Conservation (phyloP, 2,329 filamentous ascomycete genomes). For the Epichloe elymi region DNA sequence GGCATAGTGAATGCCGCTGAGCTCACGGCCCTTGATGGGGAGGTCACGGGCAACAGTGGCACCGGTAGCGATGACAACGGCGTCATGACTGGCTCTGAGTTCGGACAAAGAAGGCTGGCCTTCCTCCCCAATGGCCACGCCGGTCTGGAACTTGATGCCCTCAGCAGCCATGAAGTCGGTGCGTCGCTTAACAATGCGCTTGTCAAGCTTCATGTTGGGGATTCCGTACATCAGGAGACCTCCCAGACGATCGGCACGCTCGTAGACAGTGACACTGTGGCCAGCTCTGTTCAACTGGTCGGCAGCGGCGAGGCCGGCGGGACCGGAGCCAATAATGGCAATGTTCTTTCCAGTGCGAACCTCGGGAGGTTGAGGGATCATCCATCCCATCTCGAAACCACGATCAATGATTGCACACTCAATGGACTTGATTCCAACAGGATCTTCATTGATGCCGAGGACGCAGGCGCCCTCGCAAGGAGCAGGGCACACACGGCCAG, state of each 20-base stretch:
- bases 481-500: constrained; percentile 89
- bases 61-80: constrained; percentile 83
- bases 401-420: constrained; percentile 97
- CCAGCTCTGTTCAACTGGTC: constrained; percentile 92
- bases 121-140: constrained; percentile 65
- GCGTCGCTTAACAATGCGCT: constrained; percentile 89
- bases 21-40: constrained; percentile 75
- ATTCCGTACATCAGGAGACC: constrained; percentile 97
- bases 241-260: constrained; percentile 80
- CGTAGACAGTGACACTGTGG: constrained; percentile 79
- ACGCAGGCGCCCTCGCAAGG: constrained; percentile 95
- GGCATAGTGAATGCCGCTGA: constrained; percentile 85
- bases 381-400: constrained; percentile 97
- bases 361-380: constrained; percentile 69
- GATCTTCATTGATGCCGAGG: constrained; percentile 90
- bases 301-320: constrained; percentile 76
- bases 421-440: constrained; percentile 95
- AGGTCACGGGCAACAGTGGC: constrained; percentile 88
- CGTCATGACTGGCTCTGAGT: constrained; percentile 62
- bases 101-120: constrained; percentile 49
- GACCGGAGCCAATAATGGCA: constrained; percentile 83
- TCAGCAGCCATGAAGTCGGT: constrained; percentile 91
- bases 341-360: constrained; percentile 78
- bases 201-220: constrained; percentile 99
- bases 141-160: constrained; percentile 70